Evolutionary conservation across 2,329 filamentous ascomycete species (phyloP).

Genomic region (Escovopsis weberi): DNA sequence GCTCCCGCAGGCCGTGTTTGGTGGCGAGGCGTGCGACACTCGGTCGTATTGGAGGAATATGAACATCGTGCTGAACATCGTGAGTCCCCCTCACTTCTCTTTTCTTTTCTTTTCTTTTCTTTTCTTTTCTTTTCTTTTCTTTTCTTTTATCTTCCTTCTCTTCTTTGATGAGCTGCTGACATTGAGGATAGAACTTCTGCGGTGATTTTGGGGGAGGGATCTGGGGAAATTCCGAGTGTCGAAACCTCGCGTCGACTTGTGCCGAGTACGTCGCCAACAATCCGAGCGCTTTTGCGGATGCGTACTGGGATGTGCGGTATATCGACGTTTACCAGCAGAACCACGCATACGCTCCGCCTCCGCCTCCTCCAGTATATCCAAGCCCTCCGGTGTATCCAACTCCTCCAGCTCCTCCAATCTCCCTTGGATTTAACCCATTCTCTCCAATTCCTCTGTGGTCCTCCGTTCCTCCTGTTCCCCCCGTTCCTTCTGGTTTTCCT

Average conservation of each 20-base stretch:
- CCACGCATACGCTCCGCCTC: not conserved
- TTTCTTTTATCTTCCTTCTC: not conserved
- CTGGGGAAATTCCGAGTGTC: slow-evolving; percentile 28
- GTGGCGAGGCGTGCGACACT: slow-evolving; percentile 48
- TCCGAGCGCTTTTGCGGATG: slow-evolving; percentile 26
- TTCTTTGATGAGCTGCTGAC: not conserved
- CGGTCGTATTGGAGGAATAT: slow-evolving; percentile 50
- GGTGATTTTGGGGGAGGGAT: slow-evolving; percentile 52
- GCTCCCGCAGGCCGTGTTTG: slow-evolving; percentile 53
- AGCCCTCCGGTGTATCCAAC: no score
- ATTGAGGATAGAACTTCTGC: slow-evolving; percentile 45
- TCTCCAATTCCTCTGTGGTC: no score
- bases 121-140: not conserved
- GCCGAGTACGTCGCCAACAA: slow-evolving; percentile 31
- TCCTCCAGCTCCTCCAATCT: no score
- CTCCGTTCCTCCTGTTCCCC: no score
- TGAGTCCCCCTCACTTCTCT: slow-evolving; percentile 10
- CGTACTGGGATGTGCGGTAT: slow-evolving; percentile 40
- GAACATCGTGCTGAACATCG: slow-evolving; percentile 59
- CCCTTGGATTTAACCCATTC: no score
- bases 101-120: no score
- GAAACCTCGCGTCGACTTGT: slow-evolving; percentile 27
- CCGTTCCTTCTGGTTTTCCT: no score
- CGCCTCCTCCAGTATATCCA: not conserved
- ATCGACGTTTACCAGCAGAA: slow-evolving; percentile 30